These are phyloP conservation scores for Mycosarcoma mackinlayi DNA, from an alignment of 1,284 basidiomycete genomes.

Conservation along the genomic window DNA sequence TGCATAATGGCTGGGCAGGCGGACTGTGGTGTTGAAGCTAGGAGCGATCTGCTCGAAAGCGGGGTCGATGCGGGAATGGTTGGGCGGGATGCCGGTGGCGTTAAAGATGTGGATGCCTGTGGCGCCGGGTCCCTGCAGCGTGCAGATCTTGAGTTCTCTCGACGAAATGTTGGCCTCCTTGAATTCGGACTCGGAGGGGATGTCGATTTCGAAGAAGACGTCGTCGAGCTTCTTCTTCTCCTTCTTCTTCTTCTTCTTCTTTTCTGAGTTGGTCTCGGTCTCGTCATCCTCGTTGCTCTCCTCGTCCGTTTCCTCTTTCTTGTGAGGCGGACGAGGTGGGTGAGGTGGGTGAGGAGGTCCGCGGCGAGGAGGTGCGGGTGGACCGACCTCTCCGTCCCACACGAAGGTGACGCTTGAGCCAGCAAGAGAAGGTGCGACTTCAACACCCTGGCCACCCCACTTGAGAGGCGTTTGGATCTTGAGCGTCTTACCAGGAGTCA, in stretches of 20 bases:
- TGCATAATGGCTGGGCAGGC: conserved; percentile 23
- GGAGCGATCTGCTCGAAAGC: conserved; percentile 21
- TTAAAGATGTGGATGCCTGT: conserved; percentile 34
- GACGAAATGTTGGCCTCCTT: conserved; percentile 15
- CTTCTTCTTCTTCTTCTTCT: conserved; percentile 5
- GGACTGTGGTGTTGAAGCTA: conserved; percentile 26
- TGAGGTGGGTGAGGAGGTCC: conserved; percentile 13
- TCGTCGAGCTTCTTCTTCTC: conserved; percentile 8
- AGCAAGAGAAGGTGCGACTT: conserved; percentile 30
- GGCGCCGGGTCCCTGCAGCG: conserved; percentile 6
- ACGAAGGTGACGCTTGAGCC: conserved; percentile 37
- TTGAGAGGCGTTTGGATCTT: conserved; percentile 11
- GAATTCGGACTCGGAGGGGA: conserved; percentile 17
- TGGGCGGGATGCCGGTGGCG: conserved; percentile 32
- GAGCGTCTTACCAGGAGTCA: conserved; percentile 24
- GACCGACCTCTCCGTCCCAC: conserved; percentile 31
- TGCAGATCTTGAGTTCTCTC: conserved; percentile 22
- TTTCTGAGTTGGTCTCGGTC: not conserved
- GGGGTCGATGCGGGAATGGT: conserved; percentile 18
- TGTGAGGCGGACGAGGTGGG: conserved; percentile 4
- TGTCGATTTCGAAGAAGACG: conserved; percentile 16
- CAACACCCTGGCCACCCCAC: conserved; percentile 21
- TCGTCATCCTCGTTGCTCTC: not conserved
- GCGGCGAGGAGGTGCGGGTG: conserved; percentile 16
- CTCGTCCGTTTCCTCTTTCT: not conserved